These are phyloP conservation scores for Pichia heedii DNA, from an alignment of 805 yeast species.

Conservation along the genomic window DNA sequence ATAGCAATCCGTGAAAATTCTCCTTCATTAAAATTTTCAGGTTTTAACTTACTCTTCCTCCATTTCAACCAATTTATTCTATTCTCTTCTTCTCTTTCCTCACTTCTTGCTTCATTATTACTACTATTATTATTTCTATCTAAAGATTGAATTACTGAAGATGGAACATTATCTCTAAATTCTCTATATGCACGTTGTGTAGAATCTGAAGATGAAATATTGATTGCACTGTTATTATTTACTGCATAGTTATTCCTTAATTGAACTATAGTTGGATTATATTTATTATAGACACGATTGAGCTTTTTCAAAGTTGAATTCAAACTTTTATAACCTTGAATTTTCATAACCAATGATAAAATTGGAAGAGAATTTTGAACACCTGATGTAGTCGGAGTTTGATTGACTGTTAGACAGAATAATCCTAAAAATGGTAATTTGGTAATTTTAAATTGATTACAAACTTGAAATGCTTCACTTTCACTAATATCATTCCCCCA, in stretches of 20 bases:
- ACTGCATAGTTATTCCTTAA: background rate
- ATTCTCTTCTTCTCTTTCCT: too few species aligned
- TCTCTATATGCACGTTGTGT: conserved; percentile 47
- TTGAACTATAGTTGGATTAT: conserved; percentile 56
- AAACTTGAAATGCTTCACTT: conserved; percentile 77
- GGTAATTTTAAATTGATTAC: conserved; percentile 62
- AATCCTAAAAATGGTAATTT: conserved; percentile 78
- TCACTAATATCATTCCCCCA: conserved; percentile 89
- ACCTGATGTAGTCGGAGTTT: conserved; percentile 47
- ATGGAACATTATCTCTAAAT: background rate
- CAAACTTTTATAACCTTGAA: conserved; percentile 50
- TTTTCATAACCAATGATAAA: conserved; percentile 49
- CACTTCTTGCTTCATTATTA: too few species aligned
- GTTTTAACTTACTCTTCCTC: conserved; percentile 28
- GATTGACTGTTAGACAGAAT: conserved; percentile 55
- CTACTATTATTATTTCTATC: conserved; percentile 21
- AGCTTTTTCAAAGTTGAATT: conserved; percentile 32
- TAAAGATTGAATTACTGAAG: conserved; percentile 50
- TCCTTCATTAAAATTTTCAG: conserved; percentile 14
- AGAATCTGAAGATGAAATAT: conserved; percentile 17
- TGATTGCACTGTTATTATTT: background rate
- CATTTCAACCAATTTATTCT: conserved; percentile 37
- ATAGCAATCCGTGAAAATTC: conserved; percentile 58
- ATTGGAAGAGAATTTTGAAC: conserved; percentile 44
- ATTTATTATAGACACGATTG: conserved; percentile 32